A percentile compares a stretch with the other conserved stretches of the same genome.
These are phyloP conservation scores for Teunomyces kruisii DNA, from an alignment of 805 yeast genomes.

Conservation along the genomic window DNA sequence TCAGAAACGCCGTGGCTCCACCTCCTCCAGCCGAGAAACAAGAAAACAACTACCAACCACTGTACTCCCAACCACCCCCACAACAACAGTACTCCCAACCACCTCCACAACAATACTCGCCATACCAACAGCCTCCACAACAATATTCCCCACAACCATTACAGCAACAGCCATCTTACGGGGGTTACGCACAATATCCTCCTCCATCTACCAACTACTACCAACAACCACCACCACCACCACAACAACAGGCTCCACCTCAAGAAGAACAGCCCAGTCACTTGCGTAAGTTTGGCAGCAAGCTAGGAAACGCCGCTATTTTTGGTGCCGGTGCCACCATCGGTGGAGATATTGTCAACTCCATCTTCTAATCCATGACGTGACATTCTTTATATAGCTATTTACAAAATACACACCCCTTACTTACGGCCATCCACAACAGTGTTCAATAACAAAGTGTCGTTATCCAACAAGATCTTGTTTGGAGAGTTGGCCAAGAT, in stretches of 20 bases:
- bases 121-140: conserved; percentile 17
- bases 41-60: conserved; percentile 12
- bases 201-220: conserved; percentile 52
- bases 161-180: conserved; percentile 30
- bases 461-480: conserved; percentile 87
- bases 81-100: conserved; percentile 3
- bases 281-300: conserved; percentile 68
- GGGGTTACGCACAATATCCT: conserved; percentile 46
- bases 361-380: conserved; percentile 49
- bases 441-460: conserved; percentile 87
- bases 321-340: conserved; percentile 97
- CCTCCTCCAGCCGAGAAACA: conserved; percentile 19
- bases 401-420: conserved; percentile 6
- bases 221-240: conserved; percentile 26
- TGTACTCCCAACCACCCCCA: conserved; percentile 14
- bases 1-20: conserved; percentile 4
- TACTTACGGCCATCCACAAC: conserved; percentile 70
- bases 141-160: conserved; percentile 14
- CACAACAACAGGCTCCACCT: conserved; percentile 21
- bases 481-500: conserved; percentile 87
- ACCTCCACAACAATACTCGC: conserved; percentile 6
- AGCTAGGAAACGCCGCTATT: conserved; percentile 87
- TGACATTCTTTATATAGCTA: conserved; percentile 3
- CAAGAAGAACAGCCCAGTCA: conserved; percentile 23
- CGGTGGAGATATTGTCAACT: conserved; percentile 78